A percentile compares a stretch with the other conserved stretches of the same genome.
These are phyloP conservation scores for Rhododendron simsii DNA, from an alignment of 148 eudicot genomes.

Conservation along the genomic window DNA sequence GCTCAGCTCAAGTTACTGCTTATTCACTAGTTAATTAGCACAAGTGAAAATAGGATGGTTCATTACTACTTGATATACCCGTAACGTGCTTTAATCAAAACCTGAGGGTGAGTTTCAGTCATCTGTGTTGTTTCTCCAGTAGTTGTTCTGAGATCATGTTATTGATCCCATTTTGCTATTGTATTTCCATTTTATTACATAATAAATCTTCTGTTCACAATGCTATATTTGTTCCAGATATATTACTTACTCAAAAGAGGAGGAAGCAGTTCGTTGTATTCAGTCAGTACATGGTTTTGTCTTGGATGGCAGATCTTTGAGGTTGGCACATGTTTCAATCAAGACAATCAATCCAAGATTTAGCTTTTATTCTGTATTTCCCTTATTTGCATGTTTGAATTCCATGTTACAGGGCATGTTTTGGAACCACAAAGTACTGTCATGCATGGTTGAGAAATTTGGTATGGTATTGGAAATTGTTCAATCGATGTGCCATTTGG, in stretches of 20 bases:
- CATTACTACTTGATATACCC: not conserved
- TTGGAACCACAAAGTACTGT: slow-evolving; percentile 98
- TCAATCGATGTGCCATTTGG: not conserved
- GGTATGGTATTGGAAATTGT: slow-evolving; percentile 48
- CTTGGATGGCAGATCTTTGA: slow-evolving; percentile 72
- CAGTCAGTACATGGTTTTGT: slow-evolving; percentile 92
- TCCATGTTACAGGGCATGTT: slow-evolving; percentile 74
- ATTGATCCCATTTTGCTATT: not conserved
- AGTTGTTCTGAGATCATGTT: not conserved
- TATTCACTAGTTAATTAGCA: slow-evolving; percentile 6
- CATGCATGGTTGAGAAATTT: slow-evolving; percentile 93
- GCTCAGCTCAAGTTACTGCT: not conserved
- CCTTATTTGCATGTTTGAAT: slow-evolving; percentile 6
- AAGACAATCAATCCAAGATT: not conserved
- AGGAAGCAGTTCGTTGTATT: slow-evolving; percentile 93
- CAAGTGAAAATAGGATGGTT: not conserved
- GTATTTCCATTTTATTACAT: not conserved
- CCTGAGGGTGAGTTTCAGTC: not conserved
- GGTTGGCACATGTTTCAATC: slow-evolving; percentile 32
- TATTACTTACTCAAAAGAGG: slow-evolving; percentile 93
- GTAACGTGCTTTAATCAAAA: not conserved
- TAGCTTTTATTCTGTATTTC: not conserved
- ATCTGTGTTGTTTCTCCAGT: not conserved
- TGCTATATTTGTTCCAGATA: slow-evolving; percentile 44
- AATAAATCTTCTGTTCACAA: not conserved